Percentiles rank a stretch among this genome's conserved stretches.
Evolutionary conservation across 768 basidiomycete species (phyloP).

Genomic region (Rubroboletus satanas): DNA sequence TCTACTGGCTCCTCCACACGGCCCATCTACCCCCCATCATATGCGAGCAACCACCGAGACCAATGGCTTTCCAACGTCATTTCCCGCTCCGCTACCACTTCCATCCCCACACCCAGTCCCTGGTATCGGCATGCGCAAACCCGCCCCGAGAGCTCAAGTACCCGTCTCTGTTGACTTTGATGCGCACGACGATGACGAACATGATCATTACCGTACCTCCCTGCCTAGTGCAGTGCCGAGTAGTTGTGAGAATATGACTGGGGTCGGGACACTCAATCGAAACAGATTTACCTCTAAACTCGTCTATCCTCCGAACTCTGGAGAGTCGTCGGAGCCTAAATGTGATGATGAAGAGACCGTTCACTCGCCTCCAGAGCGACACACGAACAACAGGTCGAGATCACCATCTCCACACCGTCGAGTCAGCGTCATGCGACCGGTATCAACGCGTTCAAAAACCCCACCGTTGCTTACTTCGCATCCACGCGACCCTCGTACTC

Average conservation of each 20-base stretch:
- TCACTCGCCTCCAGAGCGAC: constrained; percentile 17
- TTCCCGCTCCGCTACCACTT: constrained; percentile 15
- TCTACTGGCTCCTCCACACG: constrained; percentile 10
- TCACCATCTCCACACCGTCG: constrained; percentile 25
- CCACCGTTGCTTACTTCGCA: constrained; percentile 37
- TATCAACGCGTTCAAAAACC: constrained; percentile 38
- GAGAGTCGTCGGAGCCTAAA: constrained; percentile 9
- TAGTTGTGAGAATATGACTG: constrained; percentile 60
- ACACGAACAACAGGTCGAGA: constrained; percentile 13
- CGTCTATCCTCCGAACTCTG: constrained; percentile 7
- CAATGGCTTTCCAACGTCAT: constrained; percentile 19
- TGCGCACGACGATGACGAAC: constrained; percentile 33
- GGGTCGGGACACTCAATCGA: constrained; percentile 45
- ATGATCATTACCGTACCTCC: constrained; percentile 37
- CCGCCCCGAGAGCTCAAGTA: constrained; percentile 58
- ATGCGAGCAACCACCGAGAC: constrained; percentile 34
- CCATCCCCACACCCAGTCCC: constrained; percentile 25
- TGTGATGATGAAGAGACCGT: constrained; percentile 17
- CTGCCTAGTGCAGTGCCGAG: constrained; percentile 54
- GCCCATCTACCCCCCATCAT: constrained; percentile 27
- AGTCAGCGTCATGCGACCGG: constrained; percentile 30
- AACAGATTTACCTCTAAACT: constrained; percentile 23
- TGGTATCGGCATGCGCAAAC: constrained; percentile 52
- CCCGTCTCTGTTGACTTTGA: constrained; percentile 54
- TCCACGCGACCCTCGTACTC: constrained; percentile 24